phyloP scores from a whole-genome alignment of 169 alveolate genomes.

The Plasmodium vivax region DNA sequence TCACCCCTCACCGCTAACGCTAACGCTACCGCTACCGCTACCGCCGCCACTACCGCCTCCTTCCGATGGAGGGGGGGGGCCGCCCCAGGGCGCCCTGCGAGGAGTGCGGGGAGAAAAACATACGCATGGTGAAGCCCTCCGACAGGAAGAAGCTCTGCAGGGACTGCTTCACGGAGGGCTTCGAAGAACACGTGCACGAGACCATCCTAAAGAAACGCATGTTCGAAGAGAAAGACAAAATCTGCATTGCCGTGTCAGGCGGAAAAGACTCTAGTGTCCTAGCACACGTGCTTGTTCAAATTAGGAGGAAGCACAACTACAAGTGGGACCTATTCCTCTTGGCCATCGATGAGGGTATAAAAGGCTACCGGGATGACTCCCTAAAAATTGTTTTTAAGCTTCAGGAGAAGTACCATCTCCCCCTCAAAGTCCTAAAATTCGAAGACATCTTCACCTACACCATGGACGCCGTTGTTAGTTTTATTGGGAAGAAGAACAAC shows the following conservation, averaged over 20 bases:
- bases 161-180: slow-evolving; percentile 92
- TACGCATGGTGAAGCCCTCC: slow-evolving; percentile 92
- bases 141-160: slow-evolving; percentile 92
- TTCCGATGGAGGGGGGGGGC: not conserved
- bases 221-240: slow-evolving; percentile 91
- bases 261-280: slow-evolving; percentile 98
- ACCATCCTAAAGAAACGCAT: slow-evolving; percentile 84
- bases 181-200: slow-evolving; percentile 96
- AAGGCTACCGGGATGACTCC: slow-evolving; percentile 97
- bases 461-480: slow-evolving; percentile 97
- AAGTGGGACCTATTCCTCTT: slow-evolving; percentile 92
- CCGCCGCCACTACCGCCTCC: not conserved
- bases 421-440: slow-evolving; percentile 91
- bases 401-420: slow-evolving; percentile 89
- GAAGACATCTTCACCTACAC: slow-evolving; percentile 94
- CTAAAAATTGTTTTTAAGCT: slow-evolving; percentile 92
- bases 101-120: slow-evolving; percentile 85
- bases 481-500: slow-evolving; percentile 92
- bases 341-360: slow-evolving; percentile 98
- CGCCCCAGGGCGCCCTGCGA: slow-evolving; percentile 65
- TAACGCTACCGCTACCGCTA: too few species aligned
- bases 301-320: slow-evolving; percentile 92
- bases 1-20: not conserved
- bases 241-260: slow-evolving; percentile 98
- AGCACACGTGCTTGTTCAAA: slow-evolving; percentile 92